Evolutionary conservation across 371 early-diverging fungal species (phyloP), one percentile per base, ranked within the genome.

Genomic region (Mortierella sp.): DNA sequence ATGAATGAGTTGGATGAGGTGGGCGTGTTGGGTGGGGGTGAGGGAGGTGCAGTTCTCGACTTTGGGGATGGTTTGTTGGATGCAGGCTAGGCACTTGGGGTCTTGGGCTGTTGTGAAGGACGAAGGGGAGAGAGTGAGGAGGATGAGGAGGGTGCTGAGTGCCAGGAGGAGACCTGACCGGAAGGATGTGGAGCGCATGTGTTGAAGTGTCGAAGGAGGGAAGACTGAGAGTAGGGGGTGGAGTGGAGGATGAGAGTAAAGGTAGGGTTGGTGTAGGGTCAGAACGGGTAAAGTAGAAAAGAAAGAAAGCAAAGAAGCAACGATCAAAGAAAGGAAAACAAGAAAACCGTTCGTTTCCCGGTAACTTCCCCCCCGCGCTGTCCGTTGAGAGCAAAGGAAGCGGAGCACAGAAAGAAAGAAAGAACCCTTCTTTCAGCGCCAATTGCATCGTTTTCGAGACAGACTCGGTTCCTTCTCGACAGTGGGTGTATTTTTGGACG

Each of bases 41-140:
- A 82, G 51, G 8, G 57, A 10, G 0, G 73, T 44, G 50, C 82
- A 82, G 44, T 76, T 59, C 5, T 19, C 21, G 55, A 82, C 55
- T 8, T 26, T 51, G n/a, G 75, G 79, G 26, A 76, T 73, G 13
- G 76, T 57, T 1, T 31, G 21, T 26, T 9, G 28, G 70, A 82
- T 82, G 37, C 79, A 78, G 44, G n/a, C 34, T 19, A 73, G 54
- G 54, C 82, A 82, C 31, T 67, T 51, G 5, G 31, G 14, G 37
- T 80, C 74, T 48, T 83, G 83, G n/a, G 83, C 83, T 43, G 61
- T 28, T 24, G 31, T 64, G 37, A 24, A 24, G 34, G 24, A n/a
- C 48, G 48, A 5, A 5, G 48, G 37, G 44, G 48, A 46, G 40
- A 61, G 14, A 46, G 71, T 44, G 16, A 71, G 31, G 72, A 73